Evolutionary conservation across 2,329 filamentous ascomycete species (phyloP).

Genomic region (Phoma sp.): DNA sequence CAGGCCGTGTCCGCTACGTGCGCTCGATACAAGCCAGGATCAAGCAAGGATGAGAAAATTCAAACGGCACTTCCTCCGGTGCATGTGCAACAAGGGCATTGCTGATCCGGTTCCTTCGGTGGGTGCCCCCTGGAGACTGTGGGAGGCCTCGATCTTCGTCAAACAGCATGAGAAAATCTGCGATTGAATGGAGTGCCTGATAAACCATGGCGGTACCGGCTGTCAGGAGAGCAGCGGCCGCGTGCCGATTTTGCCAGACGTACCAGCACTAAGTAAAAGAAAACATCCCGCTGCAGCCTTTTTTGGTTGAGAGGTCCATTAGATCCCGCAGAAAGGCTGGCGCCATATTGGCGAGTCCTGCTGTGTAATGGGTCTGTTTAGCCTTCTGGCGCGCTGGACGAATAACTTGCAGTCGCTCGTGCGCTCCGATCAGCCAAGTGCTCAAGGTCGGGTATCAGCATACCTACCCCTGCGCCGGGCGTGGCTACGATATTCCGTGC

Average conservation of each 20-base stretch:
- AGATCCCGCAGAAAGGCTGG: slow-evolving; percentile 2
- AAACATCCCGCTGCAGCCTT: slow-evolving; percentile 1
- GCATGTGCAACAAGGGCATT: not conserved
- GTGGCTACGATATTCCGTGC: slow-evolving; percentile 5
- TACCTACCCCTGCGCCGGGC: slow-evolving; percentile 14
- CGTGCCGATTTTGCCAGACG: not conserved
- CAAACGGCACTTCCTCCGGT: not conserved
- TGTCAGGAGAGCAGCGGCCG: not conserved
- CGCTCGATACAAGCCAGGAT: slow-evolving; percentile 2
- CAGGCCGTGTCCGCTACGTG: slow-evolving; percentile 12
- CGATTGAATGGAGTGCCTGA: not conserved
- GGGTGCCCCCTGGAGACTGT: not conserved
- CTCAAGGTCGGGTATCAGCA: slow-evolving; percentile 12
- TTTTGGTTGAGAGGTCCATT: not conserved
- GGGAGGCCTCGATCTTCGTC: not conserved
- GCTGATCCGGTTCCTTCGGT: slow-evolving; percentile 13
- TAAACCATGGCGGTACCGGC: not conserved
- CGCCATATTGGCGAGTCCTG: not conserved
- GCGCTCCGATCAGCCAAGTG: slow-evolving; percentile 3
- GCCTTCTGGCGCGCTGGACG: not conserved
- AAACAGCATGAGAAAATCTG: not conserved
- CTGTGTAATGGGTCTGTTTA: slow-evolving; percentile 8
- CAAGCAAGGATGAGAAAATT: slow-evolving; percentile 8
- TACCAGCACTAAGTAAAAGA: not conserved
- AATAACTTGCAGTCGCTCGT: slow-evolving; percentile 9